A percentile compares a stretch with the other conserved stretches of the same genome.
Conservation (phyloP, 1,139 yeast species). For the Casaregolazyma suthepensis region DNA sequence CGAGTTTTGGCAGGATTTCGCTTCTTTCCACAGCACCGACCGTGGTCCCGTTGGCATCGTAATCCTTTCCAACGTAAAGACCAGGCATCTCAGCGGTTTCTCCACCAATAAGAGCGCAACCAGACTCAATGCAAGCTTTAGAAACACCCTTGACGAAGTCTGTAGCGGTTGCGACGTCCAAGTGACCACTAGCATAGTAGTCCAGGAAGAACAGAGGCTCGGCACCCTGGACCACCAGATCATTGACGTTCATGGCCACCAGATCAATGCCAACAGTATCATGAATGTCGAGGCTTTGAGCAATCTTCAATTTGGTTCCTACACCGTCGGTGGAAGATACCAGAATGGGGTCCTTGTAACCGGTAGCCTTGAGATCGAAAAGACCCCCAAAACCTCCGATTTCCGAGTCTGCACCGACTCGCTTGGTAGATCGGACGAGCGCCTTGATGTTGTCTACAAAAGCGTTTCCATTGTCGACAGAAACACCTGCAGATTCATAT, state of each 20-base stretch:
- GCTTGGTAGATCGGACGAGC: conserved; percentile 87
- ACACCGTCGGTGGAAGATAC: conserved; percentile 99
- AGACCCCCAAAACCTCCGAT: conserved; percentile 99
- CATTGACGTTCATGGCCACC: conserved; percentile 98
- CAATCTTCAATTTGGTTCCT: conserved; percentile 93
- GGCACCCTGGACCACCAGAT: conserved; percentile 96
- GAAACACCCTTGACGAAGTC: conserved; percentile 94
- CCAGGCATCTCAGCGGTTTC: conserved; percentile 99
- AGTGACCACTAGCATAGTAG: conserved; percentile 91
- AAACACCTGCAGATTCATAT: conserved; percentile 92
- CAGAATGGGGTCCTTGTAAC: conserved; percentile 70
- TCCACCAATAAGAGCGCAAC: conserved; percentile 98
- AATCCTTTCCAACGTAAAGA: conserved; percentile 90
- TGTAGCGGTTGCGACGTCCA: conserved; percentile 78
- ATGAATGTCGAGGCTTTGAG: conserved; percentile 83
- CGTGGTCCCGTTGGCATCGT: conserved; percentile 97
- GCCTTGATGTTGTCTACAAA: conserved; percentile 87
- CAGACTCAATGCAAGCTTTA: conserved; percentile 89
- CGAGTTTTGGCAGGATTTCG: conserved; percentile 64
- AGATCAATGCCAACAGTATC: conserved; percentile 97
- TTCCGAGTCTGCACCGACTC: conserved; percentile 96
- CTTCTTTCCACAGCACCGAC: conserved; percentile 94
- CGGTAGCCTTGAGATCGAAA: conserved; percentile 84
- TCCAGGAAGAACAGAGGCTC: conserved; percentile 94
- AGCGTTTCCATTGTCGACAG: conserved; percentile 89